phyloP scores from a whole-genome alignment of 495 filamentous ascomycete species.

The Talaromyces liani region DNA sequence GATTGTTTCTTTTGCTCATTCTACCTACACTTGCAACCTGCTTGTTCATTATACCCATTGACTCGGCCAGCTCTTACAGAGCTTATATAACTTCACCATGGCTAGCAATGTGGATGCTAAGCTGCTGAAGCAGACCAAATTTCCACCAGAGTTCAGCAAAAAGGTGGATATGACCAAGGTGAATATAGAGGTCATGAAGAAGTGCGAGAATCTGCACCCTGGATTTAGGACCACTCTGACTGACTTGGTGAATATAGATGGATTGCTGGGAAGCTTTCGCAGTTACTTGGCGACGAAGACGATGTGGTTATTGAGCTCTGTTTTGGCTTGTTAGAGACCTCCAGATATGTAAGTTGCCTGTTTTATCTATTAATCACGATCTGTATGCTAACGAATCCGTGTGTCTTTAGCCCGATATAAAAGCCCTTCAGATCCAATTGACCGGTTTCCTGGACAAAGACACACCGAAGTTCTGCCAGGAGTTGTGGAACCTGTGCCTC shows the following conservation, averaged over 20 bases:
- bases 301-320: constrained; percentile 92
- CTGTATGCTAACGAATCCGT: background rate
- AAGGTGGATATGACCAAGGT: constrained; percentile 98
- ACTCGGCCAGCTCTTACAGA: background rate
- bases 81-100: constrained; percentile 36
- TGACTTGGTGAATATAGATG: constrained; percentile 50
- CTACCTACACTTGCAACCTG: background rate
- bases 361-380: background rate
- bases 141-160: constrained; percentile 84
- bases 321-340: constrained; percentile 78
- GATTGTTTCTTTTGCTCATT: background rate
- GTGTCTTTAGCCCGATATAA: constrained; percentile 74
- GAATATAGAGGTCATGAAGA: constrained; percentile 95
- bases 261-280: constrained; percentile 81
- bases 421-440: constrained; percentile 85
- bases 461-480: constrained; percentile 83
- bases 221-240: background rate
- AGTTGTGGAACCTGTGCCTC: constrained; percentile 83
- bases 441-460: constrained; percentile 95
- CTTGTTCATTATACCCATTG: background rate
- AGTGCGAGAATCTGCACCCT: constrained; percentile 43
- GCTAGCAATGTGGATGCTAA: constrained; percentile 75
- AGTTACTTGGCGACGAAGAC: constrained; percentile 84
- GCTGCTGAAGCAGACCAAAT: constrained; percentile 82
- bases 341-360: constrained; percentile 60